phyloP scores from a whole-genome alignment of 495 filamentous ascomycete species.

The Lophium mytilinum region DNA sequence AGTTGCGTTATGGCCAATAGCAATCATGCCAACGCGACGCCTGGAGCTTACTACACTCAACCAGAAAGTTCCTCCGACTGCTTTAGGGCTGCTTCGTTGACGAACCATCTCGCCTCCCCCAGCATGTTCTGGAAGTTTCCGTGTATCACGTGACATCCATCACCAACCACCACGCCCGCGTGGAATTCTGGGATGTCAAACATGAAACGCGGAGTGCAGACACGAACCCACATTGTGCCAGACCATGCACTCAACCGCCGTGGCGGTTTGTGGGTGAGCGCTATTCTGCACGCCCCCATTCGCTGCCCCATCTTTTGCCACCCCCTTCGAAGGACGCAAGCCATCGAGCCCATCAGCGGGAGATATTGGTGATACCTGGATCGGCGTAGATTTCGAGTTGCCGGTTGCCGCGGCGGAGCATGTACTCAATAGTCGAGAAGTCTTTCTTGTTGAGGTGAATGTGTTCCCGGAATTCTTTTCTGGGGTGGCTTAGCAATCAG shows the following conservation, averaged over 20 bases:
- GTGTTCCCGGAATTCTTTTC: slow-evolving; percentile 64
- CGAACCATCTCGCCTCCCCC: too few species aligned
- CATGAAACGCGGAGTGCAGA: background rate
- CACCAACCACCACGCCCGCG: background rate
- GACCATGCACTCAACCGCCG: background rate
- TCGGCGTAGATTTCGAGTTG: slow-evolving; percentile 81
- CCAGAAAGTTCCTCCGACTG: too few species aligned
- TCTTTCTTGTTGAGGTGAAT: slow-evolving; percentile 71
- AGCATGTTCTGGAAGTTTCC: too few species aligned
- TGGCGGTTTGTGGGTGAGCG: background rate
- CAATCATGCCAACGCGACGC: too few species aligned
- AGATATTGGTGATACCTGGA: slow-evolving; percentile 76
- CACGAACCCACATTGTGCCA: background rate
- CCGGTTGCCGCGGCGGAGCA: slow-evolving; percentile 73
- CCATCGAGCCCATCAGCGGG: slow-evolving; percentile 26
- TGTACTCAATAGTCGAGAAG: slow-evolving; percentile 79
- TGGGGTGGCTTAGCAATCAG: background rate
- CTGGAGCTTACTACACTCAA: too few species aligned
- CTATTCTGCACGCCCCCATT: background rate
- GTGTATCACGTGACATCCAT: too few species aligned
- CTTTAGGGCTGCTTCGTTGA: too few species aligned
- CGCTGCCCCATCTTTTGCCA: background rate
- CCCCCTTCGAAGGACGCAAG: background rate
- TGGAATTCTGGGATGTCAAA: background rate
- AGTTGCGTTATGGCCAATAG: background rate